Percentiles rank a stretch among this genome's conserved stretches.
Evolutionary conservation across 495 filamentous ascomycete species (phyloP).

Genomic region (Penicillium salamii): DNA sequence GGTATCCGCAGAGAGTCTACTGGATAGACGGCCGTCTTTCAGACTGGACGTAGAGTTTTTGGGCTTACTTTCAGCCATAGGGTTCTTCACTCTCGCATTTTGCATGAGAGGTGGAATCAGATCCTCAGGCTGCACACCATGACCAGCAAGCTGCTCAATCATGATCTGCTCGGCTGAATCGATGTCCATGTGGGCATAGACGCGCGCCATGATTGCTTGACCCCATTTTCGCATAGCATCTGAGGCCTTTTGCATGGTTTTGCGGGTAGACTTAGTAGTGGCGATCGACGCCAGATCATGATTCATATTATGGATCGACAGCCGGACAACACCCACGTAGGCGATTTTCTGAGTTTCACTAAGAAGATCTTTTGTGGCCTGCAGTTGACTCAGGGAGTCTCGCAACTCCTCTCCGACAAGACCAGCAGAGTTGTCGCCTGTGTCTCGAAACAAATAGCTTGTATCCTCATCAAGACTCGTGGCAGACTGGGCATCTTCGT

Average conservation of each 20-base stretch:
- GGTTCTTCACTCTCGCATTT: constrained; percentile 91
- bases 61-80: constrained; percentile 57
- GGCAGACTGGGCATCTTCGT: constrained; percentile 89
- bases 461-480: constrained; percentile 98
- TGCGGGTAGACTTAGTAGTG: constrained; percentile 55
- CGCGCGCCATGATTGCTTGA: constrained; percentile 91
- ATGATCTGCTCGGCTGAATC: constrained; percentile 86
- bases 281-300: constrained; percentile 60
- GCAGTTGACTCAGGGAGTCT: constrained; percentile 83
- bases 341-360: constrained; percentile 96
- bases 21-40: constrained; percentile 25
- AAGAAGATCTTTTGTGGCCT: constrained; percentile 92
- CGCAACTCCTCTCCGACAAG: constrained; percentile 77
- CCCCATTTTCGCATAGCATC: constrained; percentile 93
- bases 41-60: constrained; percentile 31
- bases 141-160: constrained; percentile 94
- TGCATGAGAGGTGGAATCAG: constrained; percentile 85
- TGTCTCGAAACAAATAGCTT: constrained; percentile 83
- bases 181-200: constrained; percentile 97
- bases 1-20: constrained; percentile 28
- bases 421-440: constrained; percentile 54
- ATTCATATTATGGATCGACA: constrained; percentile 76
- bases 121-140: constrained; percentile 83
- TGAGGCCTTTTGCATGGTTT: constrained; percentile 60
- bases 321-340: constrained; percentile 84